Percentiles rank a stretch among this genome's conserved stretches.
Evolutionary conservation across 116 monocot genomes (phyloP).

Genomic region (Trichopus zeylanicus): DNA sequence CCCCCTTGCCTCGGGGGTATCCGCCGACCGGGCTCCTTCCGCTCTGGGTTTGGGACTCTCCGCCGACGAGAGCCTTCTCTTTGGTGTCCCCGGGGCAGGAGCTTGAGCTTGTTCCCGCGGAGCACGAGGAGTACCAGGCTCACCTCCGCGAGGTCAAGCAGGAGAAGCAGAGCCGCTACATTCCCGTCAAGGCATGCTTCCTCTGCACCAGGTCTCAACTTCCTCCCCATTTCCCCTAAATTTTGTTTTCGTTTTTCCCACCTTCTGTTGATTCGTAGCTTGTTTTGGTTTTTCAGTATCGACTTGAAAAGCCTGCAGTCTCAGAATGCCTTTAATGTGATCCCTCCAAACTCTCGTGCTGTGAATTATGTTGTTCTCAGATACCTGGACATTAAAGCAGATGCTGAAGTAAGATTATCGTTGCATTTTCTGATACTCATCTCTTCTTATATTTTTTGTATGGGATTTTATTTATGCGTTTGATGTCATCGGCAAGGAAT

Average conservation of each 20-base stretch:
- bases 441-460: no score
- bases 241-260: not conserved
- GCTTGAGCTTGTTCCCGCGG: slow-evolving; percentile 22
- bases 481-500: no score
- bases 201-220: slow-evolving; percentile 57
- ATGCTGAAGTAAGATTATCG: slow-evolving; percentile 28
- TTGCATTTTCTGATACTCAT: no score
- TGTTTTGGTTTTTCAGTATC: slow-evolving; percentile 38
- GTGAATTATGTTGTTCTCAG: slow-evolving; percentile 78
- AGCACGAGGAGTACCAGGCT: slow-evolving; percentile 41
- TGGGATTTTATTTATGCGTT: no score
- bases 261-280: not conserved
- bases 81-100: slow-evolving; percentile 32
- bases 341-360: slow-evolving; percentile 65
- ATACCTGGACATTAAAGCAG: slow-evolving; percentile 47
- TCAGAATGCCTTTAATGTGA: slow-evolving; percentile 74
- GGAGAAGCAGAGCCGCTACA: slow-evolving; percentile 80
- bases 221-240: not conserved
- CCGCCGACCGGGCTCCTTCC: not conserved
- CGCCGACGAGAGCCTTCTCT: slow-evolving; percentile 12
- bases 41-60: not conserved
- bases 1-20: not conserved
- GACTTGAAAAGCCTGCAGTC: slow-evolving; percentile 74
- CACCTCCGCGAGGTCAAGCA: slow-evolving; percentile 77
- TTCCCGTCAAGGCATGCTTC: slow-evolving; percentile 96